phyloP scores from a whole-genome alignment of 129 eudicot species.

The sunflower (Helianthus annuus) region HanXRQr2.0-SUNRISE NC_035437.2:167036038-167036537 shows the following conservation, averaged over 20 bases:
- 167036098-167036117: background rate
- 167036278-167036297: background rate
- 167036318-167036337: background rate
- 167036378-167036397: slow-evolving; percentile 78
- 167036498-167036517: slow-evolving; percentile 51
- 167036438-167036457: slow-evolving; percentile 91
- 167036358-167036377: slow-evolving; percentile 90
- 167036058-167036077: background rate
- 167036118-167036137: background rate
- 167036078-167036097: background rate
- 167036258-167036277: background rate
- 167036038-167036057: background rate
- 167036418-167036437: slow-evolving; percentile 90
- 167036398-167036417: slow-evolving; percentile 97
- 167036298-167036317: background rate
- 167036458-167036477: slow-evolving; percentile 80
- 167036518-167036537: slow-evolving; percentile 56
- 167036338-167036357: slow-evolving; percentile 61
- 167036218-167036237: too few species aligned
- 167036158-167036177: background rate
- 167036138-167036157: background rate
- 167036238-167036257: background rate
- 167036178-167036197: too few species aligned
- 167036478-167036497: slow-evolving; percentile 53
- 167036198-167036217: too few species aligned